Percentiles rank a stretch among this genome's conserved stretches.
Conservation (phyloP, 805 yeast genomes). For the Cyberlindnera japonica region DNA sequence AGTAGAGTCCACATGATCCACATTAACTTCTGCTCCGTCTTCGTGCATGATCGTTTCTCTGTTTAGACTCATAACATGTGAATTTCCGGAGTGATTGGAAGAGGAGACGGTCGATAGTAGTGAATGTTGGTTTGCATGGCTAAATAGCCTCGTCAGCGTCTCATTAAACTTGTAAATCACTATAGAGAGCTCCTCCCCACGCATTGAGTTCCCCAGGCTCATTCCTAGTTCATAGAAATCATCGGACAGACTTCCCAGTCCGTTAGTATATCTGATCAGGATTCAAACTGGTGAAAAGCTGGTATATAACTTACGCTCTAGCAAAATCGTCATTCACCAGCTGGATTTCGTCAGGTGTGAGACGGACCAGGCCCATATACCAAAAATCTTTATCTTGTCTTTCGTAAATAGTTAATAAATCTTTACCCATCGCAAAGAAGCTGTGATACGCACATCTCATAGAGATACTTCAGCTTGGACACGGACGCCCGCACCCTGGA, state of each 20-base stretch:
- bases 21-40: not conserved
- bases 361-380: conserved; percentile 20
- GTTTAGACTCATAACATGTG: conserved; percentile 2
- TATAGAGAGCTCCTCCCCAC: conserved; percentile 13
- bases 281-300: not conserved
- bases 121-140: conserved; percentile 5
- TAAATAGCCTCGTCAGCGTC: conserved; percentile 23
- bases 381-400: conserved; percentile 21
- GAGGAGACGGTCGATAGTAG: not conserved
- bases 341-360: conserved; percentile 23
- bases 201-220: conserved; percentile 11
- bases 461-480: conserved; percentile 14
- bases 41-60: not conserved
- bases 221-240: conserved; percentile 16
- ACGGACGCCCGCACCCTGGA: conserved; percentile 3
- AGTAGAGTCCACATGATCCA: conserved; percentile 14
- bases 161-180: conserved; percentile 27
- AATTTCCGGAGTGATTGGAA: not conserved
- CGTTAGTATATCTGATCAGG: not conserved
- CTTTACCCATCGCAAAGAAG: not conserved
- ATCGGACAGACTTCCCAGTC: conserved; percentile 7
- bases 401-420: conserved; percentile 5
- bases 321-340: conserved; percentile 23
- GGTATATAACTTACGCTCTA: conserved; percentile 9
- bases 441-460: conserved; percentile 13